Base-by-base conservation (phyloP, 805 yeast genomes). In the Saccharomycodes ludwigii region DNA sequence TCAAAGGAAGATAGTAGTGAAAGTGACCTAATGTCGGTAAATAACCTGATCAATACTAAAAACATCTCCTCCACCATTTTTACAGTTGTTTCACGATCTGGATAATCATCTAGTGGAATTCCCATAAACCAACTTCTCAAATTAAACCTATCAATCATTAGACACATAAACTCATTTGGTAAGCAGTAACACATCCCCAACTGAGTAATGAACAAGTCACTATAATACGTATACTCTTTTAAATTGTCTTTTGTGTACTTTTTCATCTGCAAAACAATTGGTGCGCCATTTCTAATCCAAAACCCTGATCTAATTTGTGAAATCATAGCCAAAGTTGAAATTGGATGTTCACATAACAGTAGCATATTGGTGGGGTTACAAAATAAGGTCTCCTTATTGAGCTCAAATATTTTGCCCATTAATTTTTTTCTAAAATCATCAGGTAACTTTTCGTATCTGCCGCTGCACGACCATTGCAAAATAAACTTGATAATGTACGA, bases 211-310 rank as follows among this genome's bases (percentile, higher is more conserved):
- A 69, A 80, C 14, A 88, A 50, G 44, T 91, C 97, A 42, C 94
- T 66, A 43, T 74, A 63, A 47, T 67, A 86, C 0, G 95, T 94
- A 38, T 73, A 71, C 40, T 86, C 96, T 33, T 96, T 63, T 30
- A 86, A 64, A 4, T 84, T 80, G 9, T 85, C 68, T 36, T 72
- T 76, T 24, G 79, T 68, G 50, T 88, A 88, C 35, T 85, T 73
- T 42, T 75, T 78, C 40, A 80, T 65, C 48, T 88, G 97, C 17
- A 76, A 73, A 24, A 79, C 65, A 4, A 84, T 74, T 24, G 86
- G 77, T 36, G 72, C 68, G 0, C 98, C 98, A 54, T 88, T 88
- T 46, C 97, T 68, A 0, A 88, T 95, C 97, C 97, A 88, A 35
- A 79, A 68, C 0, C 95, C 95, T 0, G 80, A 74, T 38, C 82